Evolutionary conservation across 1,284 basidiomycete species (phyloP), one percentile per base, ranked within the genome.

Genomic region (Trichosporon sp.): DNA sequence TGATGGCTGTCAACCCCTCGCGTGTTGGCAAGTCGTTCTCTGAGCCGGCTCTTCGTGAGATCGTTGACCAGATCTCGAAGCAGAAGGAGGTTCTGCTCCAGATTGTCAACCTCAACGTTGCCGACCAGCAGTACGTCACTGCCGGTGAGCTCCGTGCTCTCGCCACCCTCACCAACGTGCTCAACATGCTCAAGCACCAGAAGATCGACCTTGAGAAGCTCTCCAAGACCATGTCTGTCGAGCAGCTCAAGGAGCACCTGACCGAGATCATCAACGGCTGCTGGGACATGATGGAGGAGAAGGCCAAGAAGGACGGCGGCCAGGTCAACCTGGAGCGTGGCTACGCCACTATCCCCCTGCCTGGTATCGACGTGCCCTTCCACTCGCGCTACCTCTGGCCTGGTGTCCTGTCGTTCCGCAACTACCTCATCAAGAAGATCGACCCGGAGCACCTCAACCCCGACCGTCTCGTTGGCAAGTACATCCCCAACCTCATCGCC

Each of bases 361-460:
- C 95, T 34, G 95, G 95, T 73, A 98, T 99, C 74, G 95, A 99
- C 74, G 95, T 99, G 11, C 95, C 96, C 11, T 99, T 99, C 90
- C 95, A 99, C 81, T 81, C 95, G 9, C 89, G 92, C 71, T 98
- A 98, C 83, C 86, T 99, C 56, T 95, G 95, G 96, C 93, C 94
- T 32, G 96, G 95, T 79, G 96, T 99, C 58, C 87, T 98, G 87
- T 93, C 79, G 32, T 76, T 72, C 69, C 69, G 68, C 70, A 66
- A 78, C 91, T 95, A 98, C 81, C 84, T 99, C 21, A 95, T 94
- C 58, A 98, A 98, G 87, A 97, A 98, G 83, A 93, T 99, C 81
- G 92, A 96, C 75, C 85, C 92, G 2, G 85, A 86, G 36, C 88
- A 93, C 71, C 86, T 95, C 75, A 91, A 95, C 80, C 93, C 91